These are phyloP conservation scores for Striga asiatica DNA, from an alignment of 257 asterid genomes.

Conservation along the genomic window DNA sequence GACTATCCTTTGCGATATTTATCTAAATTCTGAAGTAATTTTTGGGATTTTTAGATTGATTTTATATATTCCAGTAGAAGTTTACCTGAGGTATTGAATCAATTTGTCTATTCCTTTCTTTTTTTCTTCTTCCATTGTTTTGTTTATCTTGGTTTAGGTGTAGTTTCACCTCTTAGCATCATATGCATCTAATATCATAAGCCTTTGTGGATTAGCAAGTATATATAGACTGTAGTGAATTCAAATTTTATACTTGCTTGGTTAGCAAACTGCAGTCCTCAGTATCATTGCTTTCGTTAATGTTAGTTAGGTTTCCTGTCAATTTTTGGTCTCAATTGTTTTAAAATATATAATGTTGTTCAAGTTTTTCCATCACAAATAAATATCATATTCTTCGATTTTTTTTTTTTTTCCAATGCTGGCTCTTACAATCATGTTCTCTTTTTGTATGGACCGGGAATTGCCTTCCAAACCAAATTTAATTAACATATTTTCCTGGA, in stretches of 20 bases:
- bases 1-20: not conserved
- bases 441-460: not conserved
- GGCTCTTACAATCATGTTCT: no score
- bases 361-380: no score
- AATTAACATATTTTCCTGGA: not conserved
- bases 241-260: not conserved
- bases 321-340: no score
- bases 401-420: not conserved
- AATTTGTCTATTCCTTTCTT: not conserved
- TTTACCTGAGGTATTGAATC: not conserved
- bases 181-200: constrained; percentile 7
- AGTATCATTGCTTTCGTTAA: no score
- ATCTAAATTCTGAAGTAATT: no score
- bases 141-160: not conserved
- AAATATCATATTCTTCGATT: not conserved
- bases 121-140: not conserved
- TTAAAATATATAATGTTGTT: no score
- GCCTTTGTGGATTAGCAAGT: constrained; percentile 4
- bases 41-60: no score
- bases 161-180: not conserved
- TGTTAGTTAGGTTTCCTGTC: no score
- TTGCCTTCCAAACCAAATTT: not conserved
- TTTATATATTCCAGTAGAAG: no score
- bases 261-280: no score
- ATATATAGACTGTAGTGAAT: no score